Base-by-base conservation (phyloP, 1,139 yeast species). In the Petasospora rhodanensis region DNA sequence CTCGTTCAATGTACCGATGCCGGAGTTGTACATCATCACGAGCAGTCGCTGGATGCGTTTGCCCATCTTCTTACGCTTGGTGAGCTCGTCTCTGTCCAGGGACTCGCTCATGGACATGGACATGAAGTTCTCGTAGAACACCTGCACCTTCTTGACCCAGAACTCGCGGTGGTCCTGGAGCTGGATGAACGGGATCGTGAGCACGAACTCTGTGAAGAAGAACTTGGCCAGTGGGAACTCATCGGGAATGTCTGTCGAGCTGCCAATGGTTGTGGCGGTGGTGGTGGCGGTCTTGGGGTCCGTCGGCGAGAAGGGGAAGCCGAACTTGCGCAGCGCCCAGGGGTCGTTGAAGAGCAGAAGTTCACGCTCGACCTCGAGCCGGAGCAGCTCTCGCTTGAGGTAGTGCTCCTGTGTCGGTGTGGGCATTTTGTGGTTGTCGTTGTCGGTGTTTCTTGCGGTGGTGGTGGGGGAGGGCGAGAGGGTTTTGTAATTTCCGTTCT, bases 81-180 rank as follows among this genome's bases (percentile, higher is more conserved):
- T 80, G 21, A 73, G 62, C 42, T 79, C 77, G 13, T 81, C 85
- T 24, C 83, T 64, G 45, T 91, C 84, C 35, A 79, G 82, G 16
- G 81, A 70, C 14, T 82, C 72, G 45, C 82, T 74, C 36, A 87
- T 73, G 25, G 76, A 75, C 54, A 83, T 76, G 19, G 68, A 60
- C 54, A 83, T 82, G 58, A 89, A 79, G 38, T 79, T 73, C 52
- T 85, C 93, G 47, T 82, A 70, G 52, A 87, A 86, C 24, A 77
- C 77, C 55, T 87, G 96, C 1, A 86, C 79, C 23, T 80, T 79
- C 28, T 66, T 67, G 39, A 74, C 75, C 96, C 96, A 89, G 51
- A 89, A 84, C 31, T 62, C 61, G 14, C 60, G 58, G 45, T 74
- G 78, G 37, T 70, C 69, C 2, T 73, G 55, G 26, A 56, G 36